Base-by-base conservation (phyloP, 2,329 filamentous ascomycete genomes). In the Neonectria neomacrospora region DNA sequence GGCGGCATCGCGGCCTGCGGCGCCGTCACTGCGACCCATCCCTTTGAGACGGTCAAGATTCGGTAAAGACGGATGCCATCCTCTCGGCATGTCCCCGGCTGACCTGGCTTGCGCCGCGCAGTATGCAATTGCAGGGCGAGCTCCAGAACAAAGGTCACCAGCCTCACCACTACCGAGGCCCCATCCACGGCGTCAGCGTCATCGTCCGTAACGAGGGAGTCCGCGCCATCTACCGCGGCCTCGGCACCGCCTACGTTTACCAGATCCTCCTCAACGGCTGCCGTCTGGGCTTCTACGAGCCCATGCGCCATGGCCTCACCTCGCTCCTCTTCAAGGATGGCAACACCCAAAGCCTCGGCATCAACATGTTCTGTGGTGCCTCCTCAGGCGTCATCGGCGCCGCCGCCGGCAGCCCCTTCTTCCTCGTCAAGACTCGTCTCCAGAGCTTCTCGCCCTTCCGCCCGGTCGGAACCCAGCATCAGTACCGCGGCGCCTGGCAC, bases 31-130 rank as follows among this genome's bases (percentile, higher is more conserved):
- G 94, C 96, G 69, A 98, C 96, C 54, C 96, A 99, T 80, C 94
- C 94, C 61, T 98, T 98, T 82, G 96, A 99, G 82, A 98, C 95
- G 12, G 94, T 99, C 78, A 99, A 99, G 87, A 98, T 98, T 77
- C 92, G 94, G 91, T 94, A 84, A 76, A 85, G 71, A 76, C 45
- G n/a, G 23, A 32, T 47, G 30, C 18, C 16, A 11, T 12, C 18
- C 34, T 26, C 28, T 54, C 26, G 5, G 11, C 28, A n/a, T 50
- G 6, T 32, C 28, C 5, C 23, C 20, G 9, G 22, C 63, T 67
- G 47, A 69, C 63, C 18, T 14, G 22, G 42, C 48, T 18, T 41
- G 34, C 23, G 34, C 28, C 45, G 30, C 34, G 28, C 34, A 94
- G 93, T 74, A 89, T 99, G 87, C 96, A 99, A 82, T 81, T 99